phyloP scores from a whole-genome alignment of 768 basidiomycete species.

The Auricularia cornea region DNA sequence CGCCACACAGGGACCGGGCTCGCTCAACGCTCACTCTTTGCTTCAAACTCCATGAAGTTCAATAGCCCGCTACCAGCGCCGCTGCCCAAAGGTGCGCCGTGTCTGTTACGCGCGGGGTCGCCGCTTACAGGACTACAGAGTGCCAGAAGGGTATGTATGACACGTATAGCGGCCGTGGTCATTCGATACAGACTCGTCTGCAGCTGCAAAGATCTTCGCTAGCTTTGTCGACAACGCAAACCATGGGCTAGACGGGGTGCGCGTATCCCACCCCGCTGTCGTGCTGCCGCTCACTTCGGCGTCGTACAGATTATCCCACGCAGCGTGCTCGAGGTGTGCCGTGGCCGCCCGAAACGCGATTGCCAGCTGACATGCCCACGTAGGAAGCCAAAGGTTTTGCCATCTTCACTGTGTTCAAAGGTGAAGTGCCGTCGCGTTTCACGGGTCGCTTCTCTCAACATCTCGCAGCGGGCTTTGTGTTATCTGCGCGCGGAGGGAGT shows the following conservation, averaged over 20 bases:
- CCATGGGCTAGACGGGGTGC: slow-evolving; percentile 75
- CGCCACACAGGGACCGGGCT: neutral
- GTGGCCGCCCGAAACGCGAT: neutral
- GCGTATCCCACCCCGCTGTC: slow-evolving; percentile 13
- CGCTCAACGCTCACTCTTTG: neutral
- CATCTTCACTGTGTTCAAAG: slow-evolving; percentile 84
- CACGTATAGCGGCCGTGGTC: neutral
- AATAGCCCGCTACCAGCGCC: slow-evolving; percentile 46
- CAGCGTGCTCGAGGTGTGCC: slow-evolving; percentile 34
- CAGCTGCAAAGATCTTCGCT: slow-evolving; percentile 77
- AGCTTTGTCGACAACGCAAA: slow-evolving; percentile 71
- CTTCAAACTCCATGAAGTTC: slow-evolving; percentile 33
- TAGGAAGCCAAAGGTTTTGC: slow-evolving; percentile 64
- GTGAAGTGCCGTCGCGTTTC: slow-evolving; percentile 41
- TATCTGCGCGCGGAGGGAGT: slow-evolving; percentile 52
- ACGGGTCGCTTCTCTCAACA: neutral
- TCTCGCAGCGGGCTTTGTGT: slow-evolving; percentile 24
- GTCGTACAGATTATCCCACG: slow-evolving; percentile 43
- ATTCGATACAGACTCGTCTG: neutral
- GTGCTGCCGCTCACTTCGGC: neutral
- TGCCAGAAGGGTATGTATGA: slow-evolving; percentile 44
- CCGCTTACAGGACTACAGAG: slow-evolving; percentile 31
- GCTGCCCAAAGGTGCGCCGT: slow-evolving; percentile 42
- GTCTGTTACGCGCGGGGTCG: neutral
- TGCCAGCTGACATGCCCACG: neutral